Conservation (phyloP, 306 rosid species). For the Gillenia trifoliata region DNA sequence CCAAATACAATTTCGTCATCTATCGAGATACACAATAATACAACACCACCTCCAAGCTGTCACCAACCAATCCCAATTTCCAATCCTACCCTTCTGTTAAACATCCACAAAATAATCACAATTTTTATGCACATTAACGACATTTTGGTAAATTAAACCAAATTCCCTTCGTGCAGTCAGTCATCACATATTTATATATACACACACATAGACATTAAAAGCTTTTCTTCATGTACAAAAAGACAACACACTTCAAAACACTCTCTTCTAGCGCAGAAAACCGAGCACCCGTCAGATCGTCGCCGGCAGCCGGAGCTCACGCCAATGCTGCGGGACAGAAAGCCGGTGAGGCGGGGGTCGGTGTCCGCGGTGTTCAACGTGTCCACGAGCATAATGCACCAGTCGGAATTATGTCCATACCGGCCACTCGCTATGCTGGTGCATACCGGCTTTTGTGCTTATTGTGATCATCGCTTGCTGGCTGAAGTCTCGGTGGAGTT, state of each 20-base stretch:
- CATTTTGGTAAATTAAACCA: slow-evolving; percentile 27
- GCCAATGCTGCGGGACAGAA: slow-evolving; percentile 44
- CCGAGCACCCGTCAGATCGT: slow-evolving; percentile 31
- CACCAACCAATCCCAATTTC: background rate
- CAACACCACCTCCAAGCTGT: background rate
- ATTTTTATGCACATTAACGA: background rate
- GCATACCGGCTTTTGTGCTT: slow-evolving; percentile 51
- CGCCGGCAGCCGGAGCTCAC: slow-evolving; percentile 39
- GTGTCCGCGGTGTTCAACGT: slow-evolving; percentile 73
- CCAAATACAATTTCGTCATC: slow-evolving; percentile 4
- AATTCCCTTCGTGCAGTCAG: slow-evolving; percentile 6
- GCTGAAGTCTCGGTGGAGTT: slow-evolving; percentile 71
- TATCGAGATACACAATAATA: background rate
- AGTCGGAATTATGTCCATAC: slow-evolving; percentile 94
- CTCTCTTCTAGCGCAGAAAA: background rate
- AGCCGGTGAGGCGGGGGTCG: slow-evolving; percentile 27
- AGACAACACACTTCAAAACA: background rate
- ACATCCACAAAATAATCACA: background rate
- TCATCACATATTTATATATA: background rate
- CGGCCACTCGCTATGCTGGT: slow-evolving; percentile 77
- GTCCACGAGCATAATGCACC: slow-evolving; percentile 76
- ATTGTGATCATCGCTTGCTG: slow-evolving; percentile 57
- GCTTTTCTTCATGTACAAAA: background rate
- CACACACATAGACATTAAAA: background rate
- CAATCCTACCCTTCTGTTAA: background rate